Conservation (phyloP, 768 basidiomycete species). For the Sporobolomyces phaffii region DNA sequence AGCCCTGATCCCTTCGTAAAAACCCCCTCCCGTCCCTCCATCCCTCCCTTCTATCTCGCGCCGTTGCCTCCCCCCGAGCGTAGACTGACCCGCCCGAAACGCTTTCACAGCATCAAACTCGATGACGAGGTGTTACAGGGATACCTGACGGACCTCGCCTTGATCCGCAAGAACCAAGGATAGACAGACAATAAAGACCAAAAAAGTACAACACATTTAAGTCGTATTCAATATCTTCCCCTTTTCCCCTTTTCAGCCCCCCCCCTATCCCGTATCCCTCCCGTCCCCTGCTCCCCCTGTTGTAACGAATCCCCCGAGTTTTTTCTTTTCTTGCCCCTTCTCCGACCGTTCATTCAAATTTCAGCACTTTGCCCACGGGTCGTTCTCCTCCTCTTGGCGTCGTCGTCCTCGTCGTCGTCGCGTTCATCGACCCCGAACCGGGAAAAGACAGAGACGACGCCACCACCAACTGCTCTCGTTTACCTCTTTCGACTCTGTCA, state of each 20-base stretch:
- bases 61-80: no score
- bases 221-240: not conserved
- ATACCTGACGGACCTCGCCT: conserved; percentile 78
- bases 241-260: no score
- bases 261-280: not conserved
- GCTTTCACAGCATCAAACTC: conserved; percentile 63
- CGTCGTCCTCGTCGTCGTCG: no score
- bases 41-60: not conserved
- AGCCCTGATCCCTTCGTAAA: conserved; percentile 78
- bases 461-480: not conserved
- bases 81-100: not conserved
- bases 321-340: not conserved
- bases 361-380: not conserved
- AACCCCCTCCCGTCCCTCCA: not conserved
- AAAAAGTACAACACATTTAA: no score
- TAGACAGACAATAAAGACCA: not conserved
- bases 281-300: no score
- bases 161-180: conserved; percentile 76
- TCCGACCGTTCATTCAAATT: not conserved
- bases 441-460: no score
- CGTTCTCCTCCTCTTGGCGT: no score
- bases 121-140: conserved; percentile 80
- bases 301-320: no score
- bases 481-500: not conserved
- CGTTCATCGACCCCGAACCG: no score